Evolutionary conservation across 2,329 filamentous ascomycete species (phyloP), one percentile per base, ranked within the genome.

Genomic region (Aspergillus sp.): DNA sequence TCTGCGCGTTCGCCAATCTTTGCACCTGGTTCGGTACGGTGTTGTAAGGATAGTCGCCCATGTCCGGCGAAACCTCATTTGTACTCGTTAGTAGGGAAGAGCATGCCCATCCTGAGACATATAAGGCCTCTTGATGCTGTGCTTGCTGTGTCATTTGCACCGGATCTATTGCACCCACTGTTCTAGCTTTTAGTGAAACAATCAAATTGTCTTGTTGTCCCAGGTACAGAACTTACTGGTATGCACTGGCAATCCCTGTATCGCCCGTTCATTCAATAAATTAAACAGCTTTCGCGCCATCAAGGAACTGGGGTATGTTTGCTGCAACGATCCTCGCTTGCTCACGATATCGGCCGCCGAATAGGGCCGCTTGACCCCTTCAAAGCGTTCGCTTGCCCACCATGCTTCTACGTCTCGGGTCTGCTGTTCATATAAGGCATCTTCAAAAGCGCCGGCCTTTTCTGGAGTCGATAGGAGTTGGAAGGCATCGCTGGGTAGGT

Each of bases 71-170:
- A 23, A 98, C 93, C 68, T 98, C 93, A 73, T 98, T 97, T 32
- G 93, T 97, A 9, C 84, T 85, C 3, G 91, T 97, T 41, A 98
- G 76, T 15, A 95, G 82, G 0, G 90, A 91, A 0, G 91, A 97
- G 72, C 93, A 97, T 4, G 93, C 93, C 93, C 93, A 98, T 52
- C 93, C 93, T 0, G 90, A 96, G 53, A 98, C 78, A 71, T 98
- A 98, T 39, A 98, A 79, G 17, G 95, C 87, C 68, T 98, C 91
- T 67, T 97, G 93, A 71, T 97, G 87, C 5, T 88, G 82, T 13
- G 93, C 93, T 74, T 97, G 93, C 69, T 98, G 93, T 44, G 93
- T 95, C 93, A 98, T 97, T 73, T 98, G 93, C 9, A 97, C 84
- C 13, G 93, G 93, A 65, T 98, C 93, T 70, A 98, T 94, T 50